Base-by-base conservation (phyloP, 345 rosid species). In the Isatis tinctoria region DNA sequence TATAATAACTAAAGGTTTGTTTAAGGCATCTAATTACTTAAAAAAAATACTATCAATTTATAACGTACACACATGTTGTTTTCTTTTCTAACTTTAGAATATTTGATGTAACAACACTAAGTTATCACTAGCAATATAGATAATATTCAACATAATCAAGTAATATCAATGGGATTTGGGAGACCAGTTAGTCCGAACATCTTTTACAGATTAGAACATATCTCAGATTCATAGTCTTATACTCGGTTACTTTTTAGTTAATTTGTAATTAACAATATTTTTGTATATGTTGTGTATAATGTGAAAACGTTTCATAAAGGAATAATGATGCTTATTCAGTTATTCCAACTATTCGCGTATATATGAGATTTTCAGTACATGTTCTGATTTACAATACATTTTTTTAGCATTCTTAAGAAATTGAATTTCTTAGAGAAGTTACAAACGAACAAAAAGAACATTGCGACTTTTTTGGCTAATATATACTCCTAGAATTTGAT, bases 51-150 rank as follows among this genome's bases (percentile, higher is more conserved):
- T 9, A 63, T 54, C 65, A 70, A 3, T 45, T 69, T 35, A 63
- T 69, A 17, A 35, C 65, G 60, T 62, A 76, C 70, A 76, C 74
- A 76, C 45, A 69, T 69, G 75, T 69, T 69, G 65, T 76, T 43
- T 35, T 63, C 79, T 70, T 69, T 64, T 69, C 33, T 10, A 54
- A 69, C 56, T 69, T 69, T 17, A 47, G 75, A 76, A 69, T 76
- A 69, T 69, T 69, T 76, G 75, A 76, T 69, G 79, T 76, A 62
- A 76, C 66, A 76, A 69, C 71, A 36, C 79, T n/a, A 54, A 17
- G 35, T 45, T 36, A 45, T 35, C 65, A 48, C 45, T 48, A 67
- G 16, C 37, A 68, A 39, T 67, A 22, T 60, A 59, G 64, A 54
- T 54, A 54, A 54, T 76, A 76, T 76, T 63, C 66, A 59, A 52